These are phyloP conservation scores for Corrigiola litoralis DNA, from an alignment of 179 eudicot genomes.

Conservation along the genomic window DNA sequence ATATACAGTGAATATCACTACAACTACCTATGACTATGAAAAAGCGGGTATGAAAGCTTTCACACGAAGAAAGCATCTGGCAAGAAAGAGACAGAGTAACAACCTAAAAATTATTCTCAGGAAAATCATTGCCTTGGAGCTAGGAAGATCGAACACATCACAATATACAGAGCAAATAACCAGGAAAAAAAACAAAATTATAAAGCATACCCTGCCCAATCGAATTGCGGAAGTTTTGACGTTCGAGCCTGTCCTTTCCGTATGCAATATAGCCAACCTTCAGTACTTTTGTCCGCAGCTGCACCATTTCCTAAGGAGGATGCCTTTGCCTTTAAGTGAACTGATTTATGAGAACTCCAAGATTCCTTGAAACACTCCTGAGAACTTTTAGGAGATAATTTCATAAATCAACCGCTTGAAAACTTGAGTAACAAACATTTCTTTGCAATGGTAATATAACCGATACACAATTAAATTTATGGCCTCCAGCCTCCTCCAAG, in stretches of 20 bases:
- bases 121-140: not conserved
- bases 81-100: not conserved
- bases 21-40: not conserved
- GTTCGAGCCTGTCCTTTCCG: constrained; percentile 86
- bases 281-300: constrained; percentile 41
- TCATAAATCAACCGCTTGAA: constrained; percentile 4
- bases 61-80: no score
- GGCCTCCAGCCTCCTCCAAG: no score
- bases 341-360: constrained; percentile 89
- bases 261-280: constrained; percentile 88
- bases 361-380: constrained; percentile 98
- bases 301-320: constrained; percentile 34
- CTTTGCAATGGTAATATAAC: no score
- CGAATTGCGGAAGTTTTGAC: constrained; percentile 70
- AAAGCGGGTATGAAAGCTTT: not conserved
- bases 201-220: constrained; percentile 85
- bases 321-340: constrained; percentile 59
- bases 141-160: not conserved
- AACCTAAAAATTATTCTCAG: not conserved
- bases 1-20: not conserved
- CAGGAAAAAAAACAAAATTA: constrained; percentile 8
- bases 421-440: not conserved
- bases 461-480: no score
- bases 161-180: not conserved
- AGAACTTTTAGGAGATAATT: constrained; percentile 43